Conservation (phyloP, 495 filamentous ascomycete species). For the Tuber magnatum region DNA sequence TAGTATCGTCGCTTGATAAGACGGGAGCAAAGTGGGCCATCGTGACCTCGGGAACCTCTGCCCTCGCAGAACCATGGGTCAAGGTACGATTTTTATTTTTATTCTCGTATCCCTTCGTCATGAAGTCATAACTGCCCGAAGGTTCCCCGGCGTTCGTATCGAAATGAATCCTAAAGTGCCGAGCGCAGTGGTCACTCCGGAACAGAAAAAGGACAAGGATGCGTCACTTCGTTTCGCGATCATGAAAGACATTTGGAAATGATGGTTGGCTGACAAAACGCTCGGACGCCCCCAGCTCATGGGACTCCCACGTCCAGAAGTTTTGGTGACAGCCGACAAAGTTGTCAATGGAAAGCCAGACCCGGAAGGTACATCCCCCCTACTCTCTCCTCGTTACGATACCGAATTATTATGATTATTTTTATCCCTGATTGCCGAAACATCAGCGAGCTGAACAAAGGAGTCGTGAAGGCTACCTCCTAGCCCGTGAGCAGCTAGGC, state of each 20-base stretch:
- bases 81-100: constrained; percentile 45
- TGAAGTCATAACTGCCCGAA: constrained; percentile 2
- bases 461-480: constrained; percentile 25
- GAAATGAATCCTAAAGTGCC: not conserved
- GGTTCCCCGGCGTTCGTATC: not conserved
- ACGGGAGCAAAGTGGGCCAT: constrained; percentile 71
- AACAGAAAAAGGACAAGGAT: constrained; percentile 1
- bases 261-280: not conserved
- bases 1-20: constrained; percentile 55
- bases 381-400: constrained; percentile 9
- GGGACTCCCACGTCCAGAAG: constrained; percentile 61
- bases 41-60: constrained; percentile 78
- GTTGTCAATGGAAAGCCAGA: constrained; percentile 81
- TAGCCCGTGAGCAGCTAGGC: constrained; percentile 25
- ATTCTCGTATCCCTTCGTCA: not conserved
- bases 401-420: not conserved
- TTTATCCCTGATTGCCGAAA: constrained; percentile 3
- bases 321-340: constrained; percentile 78
- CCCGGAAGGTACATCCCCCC: constrained; percentile 58
- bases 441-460: constrained; percentile 13
- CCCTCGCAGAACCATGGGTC: constrained; percentile 81
- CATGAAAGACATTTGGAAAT: not conserved
- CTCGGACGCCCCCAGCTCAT: constrained; percentile 42
- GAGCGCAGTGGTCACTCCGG: not conserved
- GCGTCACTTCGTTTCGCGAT: not conserved